Evolutionary conservation across 2,329 filamentous ascomycete species (phyloP).

Genomic region (Aspergillus nomiae): DNA sequence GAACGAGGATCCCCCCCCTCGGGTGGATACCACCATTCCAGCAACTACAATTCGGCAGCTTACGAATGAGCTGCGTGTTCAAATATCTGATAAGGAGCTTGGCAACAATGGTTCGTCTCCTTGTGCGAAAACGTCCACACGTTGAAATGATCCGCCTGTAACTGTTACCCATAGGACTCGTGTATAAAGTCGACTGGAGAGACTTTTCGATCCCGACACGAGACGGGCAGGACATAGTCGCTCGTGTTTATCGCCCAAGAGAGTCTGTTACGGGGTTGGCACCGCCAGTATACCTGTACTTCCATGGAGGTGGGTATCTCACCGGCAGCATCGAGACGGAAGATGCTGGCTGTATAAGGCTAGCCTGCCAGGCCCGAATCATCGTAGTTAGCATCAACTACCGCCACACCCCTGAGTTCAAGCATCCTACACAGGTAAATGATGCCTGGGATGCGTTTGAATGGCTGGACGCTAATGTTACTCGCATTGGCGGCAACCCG

Average conservation of each 20-base stretch:
- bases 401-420: neutral
- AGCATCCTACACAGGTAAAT: neutral
- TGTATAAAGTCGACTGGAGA: neutral
- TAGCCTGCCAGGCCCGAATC: neutral
- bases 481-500: neutral
- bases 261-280: neutral
- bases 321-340: neutral
- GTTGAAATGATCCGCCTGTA: too few species aligned
- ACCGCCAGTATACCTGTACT: neutral
- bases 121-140: neutral
- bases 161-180: too few species aligned
- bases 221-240: neutral
- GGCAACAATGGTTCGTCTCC: too few species aligned
- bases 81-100: too few species aligned
- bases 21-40: neutral
- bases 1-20: neutral
- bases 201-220: neutral
- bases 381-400: neutral
- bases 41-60: too few species aligned
- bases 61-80: too few species aligned
- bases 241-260: neutral
- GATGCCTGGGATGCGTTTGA: neutral
- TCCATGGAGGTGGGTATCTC: neutral
- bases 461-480: neutral
- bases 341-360: neutral